Percentiles rank a stretch among this genome's conserved stretches.
Conservation (phyloP, 1,284 basidiomycete species). For the Trichosporon sp. region DNA sequence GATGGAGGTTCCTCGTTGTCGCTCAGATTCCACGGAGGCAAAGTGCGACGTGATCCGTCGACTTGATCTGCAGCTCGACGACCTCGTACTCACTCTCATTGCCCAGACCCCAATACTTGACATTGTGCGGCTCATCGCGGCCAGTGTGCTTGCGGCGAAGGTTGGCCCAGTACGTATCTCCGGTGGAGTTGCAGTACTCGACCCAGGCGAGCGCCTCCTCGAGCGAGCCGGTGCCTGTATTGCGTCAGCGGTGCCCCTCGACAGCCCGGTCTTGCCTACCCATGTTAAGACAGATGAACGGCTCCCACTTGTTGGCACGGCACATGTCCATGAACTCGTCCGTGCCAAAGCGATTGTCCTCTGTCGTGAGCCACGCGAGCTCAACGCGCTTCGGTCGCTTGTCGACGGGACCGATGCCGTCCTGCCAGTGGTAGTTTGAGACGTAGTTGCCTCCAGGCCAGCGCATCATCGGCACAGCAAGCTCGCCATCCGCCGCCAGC, state of each 20-base stretch:
- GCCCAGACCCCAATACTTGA: slow-evolving; percentile 49
- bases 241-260: slow-evolving; percentile 22
- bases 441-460: slow-evolving; percentile 55
- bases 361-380: slow-evolving; percentile 59
- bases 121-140: slow-evolving; percentile 55
- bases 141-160: slow-evolving; percentile 56
- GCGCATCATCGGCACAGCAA: slow-evolving; percentile 56
- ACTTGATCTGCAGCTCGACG: not conserved
- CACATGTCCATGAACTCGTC: slow-evolving; percentile 49
- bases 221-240: slow-evolving; percentile 53
- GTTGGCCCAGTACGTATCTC: slow-evolving; percentile 53
- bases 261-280: not conserved
- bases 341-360: slow-evolving; percentile 60
- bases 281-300: slow-evolving; percentile 56
- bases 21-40: not conserved
- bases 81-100: slow-evolving; percentile 37
- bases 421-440: slow-evolving; percentile 61
- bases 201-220: slow-evolving; percentile 61
- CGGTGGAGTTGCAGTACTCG: slow-evolving; percentile 58
- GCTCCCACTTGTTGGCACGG: slow-evolving; percentile 48
- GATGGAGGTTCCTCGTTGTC: not conserved
- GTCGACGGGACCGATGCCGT: slow-evolving; percentile 57
- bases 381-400: slow-evolving; percentile 55
- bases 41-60: not conserved
- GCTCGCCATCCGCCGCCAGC: slow-evolving; percentile 50